A percentile compares a stretch with the other conserved stretches of the same genome.
Evolutionary conservation across 2,329 filamentous ascomycete genomes (phyloP).

Genomic region (Aureobasidium sp.): DNA sequence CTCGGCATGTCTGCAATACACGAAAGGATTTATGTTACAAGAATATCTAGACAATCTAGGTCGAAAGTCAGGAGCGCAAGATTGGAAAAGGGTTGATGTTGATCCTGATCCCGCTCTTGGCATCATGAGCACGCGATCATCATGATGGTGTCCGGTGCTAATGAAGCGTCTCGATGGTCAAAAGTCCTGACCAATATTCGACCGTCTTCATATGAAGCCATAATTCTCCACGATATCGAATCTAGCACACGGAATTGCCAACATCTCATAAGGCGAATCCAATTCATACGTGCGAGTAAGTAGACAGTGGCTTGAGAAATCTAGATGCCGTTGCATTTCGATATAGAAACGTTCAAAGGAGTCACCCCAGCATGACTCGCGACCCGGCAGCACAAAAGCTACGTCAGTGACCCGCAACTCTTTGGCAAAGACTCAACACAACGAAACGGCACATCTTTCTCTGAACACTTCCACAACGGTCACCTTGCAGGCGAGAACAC

Average conservation of each 20-base stretch:
- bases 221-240: not conserved
- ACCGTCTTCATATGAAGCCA: not conserved
- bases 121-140: not conserved
- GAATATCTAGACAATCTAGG: not conserved
- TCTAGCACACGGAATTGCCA: not conserved
- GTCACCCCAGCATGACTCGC: not conserved
- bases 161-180: not conserved
- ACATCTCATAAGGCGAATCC: not conserved
- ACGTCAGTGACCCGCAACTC: conserved; percentile 4
- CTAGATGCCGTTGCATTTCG: not conserved
- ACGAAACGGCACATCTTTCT: not conserved
- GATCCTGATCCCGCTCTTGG: not conserved
- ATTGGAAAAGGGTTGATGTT: not conserved
- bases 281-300: not conserved
- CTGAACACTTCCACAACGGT: not conserved
- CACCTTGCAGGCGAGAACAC: not conserved
- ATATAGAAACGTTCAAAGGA: not conserved
- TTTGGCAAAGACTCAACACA: not conserved
- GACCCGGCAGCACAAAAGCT: not conserved
- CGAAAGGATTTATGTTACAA: not conserved
- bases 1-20: no score
- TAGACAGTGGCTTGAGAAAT: not conserved
- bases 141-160: no score
- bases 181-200: not conserved
- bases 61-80: not conserved